phyloP scores from a whole-genome alignment of 2,329 filamentous ascomycete species.

The Botryosphaeria dothidea region DNA sequence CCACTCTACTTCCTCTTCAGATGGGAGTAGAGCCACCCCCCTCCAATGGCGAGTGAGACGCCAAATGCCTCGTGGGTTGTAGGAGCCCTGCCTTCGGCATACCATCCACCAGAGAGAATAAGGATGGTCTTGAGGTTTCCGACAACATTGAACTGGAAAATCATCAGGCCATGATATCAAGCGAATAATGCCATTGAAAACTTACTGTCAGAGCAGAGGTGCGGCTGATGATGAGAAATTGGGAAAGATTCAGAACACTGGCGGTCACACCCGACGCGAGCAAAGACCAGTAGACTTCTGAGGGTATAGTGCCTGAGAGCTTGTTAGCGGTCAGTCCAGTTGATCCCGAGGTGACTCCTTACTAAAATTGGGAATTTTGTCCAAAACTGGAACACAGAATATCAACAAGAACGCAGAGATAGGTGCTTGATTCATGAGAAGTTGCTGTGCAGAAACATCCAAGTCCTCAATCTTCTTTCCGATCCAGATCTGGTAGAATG shows the following conservation, averaged over 20 bases:
- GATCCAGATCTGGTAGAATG: constrained; percentile 52
- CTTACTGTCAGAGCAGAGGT: constrained; percentile 38
- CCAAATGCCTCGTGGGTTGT: constrained; percentile 43
- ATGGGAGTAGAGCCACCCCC: constrained; percentile 49
- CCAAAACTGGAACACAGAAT: constrained; percentile 46
- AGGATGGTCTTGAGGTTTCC: constrained; percentile 49
- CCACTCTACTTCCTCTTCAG: constrained; percentile 22
- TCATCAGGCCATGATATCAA: constrained; percentile 8
- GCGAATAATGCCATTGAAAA: background rate
- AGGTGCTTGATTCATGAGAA: constrained; percentile 49
- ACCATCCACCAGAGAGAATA: constrained; percentile 48
- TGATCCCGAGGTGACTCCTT: background rate
- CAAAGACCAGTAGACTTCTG: constrained; percentile 41
- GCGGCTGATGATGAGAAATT: constrained; percentile 45
- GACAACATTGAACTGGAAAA: constrained; percentile 38
- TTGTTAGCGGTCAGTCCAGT: background rate
- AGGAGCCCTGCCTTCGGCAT: constrained; percentile 45
- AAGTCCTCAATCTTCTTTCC: constrained; percentile 52
- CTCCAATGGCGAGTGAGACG: constrained; percentile 46
- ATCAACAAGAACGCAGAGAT: constrained; percentile 47
- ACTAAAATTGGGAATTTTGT: constrained; percentile 41
- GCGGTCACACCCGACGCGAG: constrained; percentile 46
- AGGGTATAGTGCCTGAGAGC: constrained; percentile 32
- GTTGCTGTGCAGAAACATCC: constrained; percentile 44
- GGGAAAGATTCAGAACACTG: constrained; percentile 42